Evolutionary conservation across 768 basidiomycete species (phyloP), one percentile per base, ranked within the genome.

Genomic region (Nevesoporus exiguus): DNA sequence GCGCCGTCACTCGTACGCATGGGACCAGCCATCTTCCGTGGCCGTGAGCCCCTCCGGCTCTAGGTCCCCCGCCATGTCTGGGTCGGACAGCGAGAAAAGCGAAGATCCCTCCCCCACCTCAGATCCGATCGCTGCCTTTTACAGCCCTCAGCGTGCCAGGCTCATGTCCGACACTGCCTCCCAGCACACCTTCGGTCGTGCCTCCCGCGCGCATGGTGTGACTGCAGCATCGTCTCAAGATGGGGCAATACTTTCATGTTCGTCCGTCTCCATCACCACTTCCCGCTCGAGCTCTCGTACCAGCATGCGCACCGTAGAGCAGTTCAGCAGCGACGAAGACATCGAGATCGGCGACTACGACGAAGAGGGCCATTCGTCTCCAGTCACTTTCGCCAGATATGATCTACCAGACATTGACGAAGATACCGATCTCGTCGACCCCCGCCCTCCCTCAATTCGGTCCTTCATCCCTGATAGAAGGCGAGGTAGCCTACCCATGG

Each of bases 401-500:
- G 49, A 68, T 71, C 46, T 80, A 67, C 21, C 66, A 57, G 47
- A 71, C 65, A 45, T 74, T 25, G 61, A 66, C 27, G 69, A 54
- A 71, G 73, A 65, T 56, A 56, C 52, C 61, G 67, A 62, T 49
- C 53, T 63, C 31, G 57, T 61, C 44, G 49, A 65, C 45, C 62
- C 62, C 47, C 60, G 61, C 58, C 64, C 69, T 39, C 60, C 69
- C 51, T 47, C 61, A 19, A 27, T 65, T 52, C 63, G 67, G 24
- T 30, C 64, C 1, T 59, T 62, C 29, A 8, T 54, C 39, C 49
- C 40, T 1, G 61, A 66, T 29, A 58, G 53, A 37, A 75, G 83
- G 51, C 74, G 80, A 54, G 81, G 81, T 13, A 86, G 84, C 60
- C 61, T 80, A 15, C 84, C 86, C n/a, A 80, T 85, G 71, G 75